Evolutionary conservation across 768 basidiomycete species (phyloP).

Genomic region (Serendipita sp.): DNA sequence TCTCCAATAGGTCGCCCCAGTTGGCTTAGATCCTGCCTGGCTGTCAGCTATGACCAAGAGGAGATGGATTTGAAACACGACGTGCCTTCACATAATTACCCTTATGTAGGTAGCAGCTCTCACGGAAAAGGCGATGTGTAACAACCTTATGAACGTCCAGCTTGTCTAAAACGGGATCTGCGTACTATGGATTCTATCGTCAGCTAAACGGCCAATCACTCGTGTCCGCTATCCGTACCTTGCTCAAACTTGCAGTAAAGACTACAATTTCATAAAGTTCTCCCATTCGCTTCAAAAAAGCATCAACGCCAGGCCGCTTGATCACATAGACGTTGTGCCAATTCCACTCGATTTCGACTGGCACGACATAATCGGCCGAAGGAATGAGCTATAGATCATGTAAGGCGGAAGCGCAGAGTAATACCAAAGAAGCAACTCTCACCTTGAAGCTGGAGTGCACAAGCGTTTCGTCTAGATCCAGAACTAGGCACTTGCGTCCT

Average conservation of each 20-base stretch:
- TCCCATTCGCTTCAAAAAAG: slow-evolving; percentile 32
- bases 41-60: not conserved
- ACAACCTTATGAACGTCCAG: slow-evolving; percentile 31
- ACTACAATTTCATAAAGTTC: slow-evolving; percentile 36
- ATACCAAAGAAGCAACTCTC: slow-evolving; percentile 7
- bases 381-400: slow-evolving; percentile 24
- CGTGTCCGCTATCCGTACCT: slow-evolving; percentile 18
- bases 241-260: slow-evolving; percentile 32
- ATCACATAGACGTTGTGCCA: slow-evolving; percentile 37
- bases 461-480: slow-evolving; percentile 34
- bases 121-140: slow-evolving; percentile 31
- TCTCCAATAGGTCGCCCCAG: slow-evolving; percentile 30
- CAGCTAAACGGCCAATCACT: not conserved
- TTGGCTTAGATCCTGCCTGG: slow-evolving; percentile 28
- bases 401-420: not conserved
- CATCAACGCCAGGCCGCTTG: slow-evolving; percentile 36
- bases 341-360: slow-evolving; percentile 36
- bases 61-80: not conserved
- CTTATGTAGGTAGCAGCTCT: slow-evolving; percentile 36
- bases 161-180: slow-evolving; percentile 35
- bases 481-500: slow-evolving; percentile 31
- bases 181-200: slow-evolving; percentile 21
- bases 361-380: slow-evolving; percentile 34
- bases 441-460: slow-evolving; percentile 36
- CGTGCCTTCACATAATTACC: slow-evolving; percentile 34